Conservation (phyloP, 2,329 filamentous ascomycete species). For the Diplodia mutila region DNA sequence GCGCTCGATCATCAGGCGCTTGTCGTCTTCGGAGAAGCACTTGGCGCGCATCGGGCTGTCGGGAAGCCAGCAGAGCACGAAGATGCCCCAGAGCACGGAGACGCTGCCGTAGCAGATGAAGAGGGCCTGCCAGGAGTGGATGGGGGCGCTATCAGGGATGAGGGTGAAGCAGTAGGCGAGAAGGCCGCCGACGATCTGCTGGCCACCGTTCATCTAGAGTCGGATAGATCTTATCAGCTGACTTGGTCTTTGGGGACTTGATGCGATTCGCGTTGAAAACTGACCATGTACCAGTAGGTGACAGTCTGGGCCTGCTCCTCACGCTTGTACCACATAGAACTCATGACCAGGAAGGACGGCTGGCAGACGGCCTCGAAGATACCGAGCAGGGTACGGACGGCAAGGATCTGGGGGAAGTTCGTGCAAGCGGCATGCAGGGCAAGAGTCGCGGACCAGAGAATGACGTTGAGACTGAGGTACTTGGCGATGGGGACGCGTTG, state of each 20-base stretch:
- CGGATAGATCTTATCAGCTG: neutral
- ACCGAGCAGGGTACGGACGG: conserved; percentile 59
- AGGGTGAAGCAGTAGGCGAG: conserved; percentile 64
- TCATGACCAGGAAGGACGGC: conserved; percentile 54
- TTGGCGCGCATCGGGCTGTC: conserved; percentile 66
- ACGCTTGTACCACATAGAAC: conserved; percentile 65
- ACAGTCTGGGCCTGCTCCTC: conserved; percentile 60
- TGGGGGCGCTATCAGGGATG: conserved; percentile 48
- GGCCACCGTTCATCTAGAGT: conserved; percentile 70
- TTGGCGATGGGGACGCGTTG: conserved; percentile 65
- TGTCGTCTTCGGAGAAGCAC: conserved; percentile 61
- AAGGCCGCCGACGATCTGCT: conserved; percentile 69
- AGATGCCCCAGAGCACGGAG: conserved; percentile 55
- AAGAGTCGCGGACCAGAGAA: conserved; percentile 52
- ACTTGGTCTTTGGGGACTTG: neutral
- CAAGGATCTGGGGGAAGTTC: conserved; percentile 39
- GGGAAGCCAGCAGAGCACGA: conserved; percentile 62
- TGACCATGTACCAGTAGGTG: conserved; percentile 60
- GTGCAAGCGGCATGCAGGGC: conserved; percentile 19
- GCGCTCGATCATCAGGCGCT: conserved; percentile 62
- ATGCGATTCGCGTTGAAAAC: conserved; percentile 34
- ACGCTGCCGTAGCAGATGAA: conserved; percentile 45
- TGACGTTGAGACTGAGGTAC: conserved; percentile 56
- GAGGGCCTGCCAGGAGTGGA: conserved; percentile 60
- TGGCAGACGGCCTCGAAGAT: conserved; percentile 68